Conservation (phyloP, 192 early-diverging fungal species). For the Backusella parvicylindrica region DNA sequence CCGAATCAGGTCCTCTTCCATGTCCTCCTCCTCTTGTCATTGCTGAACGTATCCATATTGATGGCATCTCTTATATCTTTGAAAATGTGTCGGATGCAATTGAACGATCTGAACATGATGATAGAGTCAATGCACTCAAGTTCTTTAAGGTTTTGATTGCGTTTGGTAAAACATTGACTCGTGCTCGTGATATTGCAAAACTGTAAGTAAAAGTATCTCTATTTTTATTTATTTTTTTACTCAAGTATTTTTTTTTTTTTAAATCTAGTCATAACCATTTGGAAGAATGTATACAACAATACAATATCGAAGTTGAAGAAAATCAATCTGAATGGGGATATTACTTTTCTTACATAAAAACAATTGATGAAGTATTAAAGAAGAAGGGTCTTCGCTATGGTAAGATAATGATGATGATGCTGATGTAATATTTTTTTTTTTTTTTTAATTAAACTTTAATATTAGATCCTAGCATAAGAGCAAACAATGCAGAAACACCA, state of each 20-base stretch:
- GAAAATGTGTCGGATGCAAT: conserved; percentile 24
- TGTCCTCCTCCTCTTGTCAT: conserved; percentile 25
- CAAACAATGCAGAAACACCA: conserved; percentile 3
- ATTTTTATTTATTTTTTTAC: neutral
- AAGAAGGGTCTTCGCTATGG: conserved; percentile 39
- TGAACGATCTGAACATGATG: conserved; percentile 9
- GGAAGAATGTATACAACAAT: conserved; percentile 22
- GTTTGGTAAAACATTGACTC: conserved; percentile 33
- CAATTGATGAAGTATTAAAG: conserved; percentile 36
- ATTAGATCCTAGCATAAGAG: conserved; percentile 7
- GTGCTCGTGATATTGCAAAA: conserved; percentile 29
- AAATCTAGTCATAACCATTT: conserved; percentile 34
- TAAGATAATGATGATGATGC: neutral
- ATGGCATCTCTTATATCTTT: conserved; percentile 33
- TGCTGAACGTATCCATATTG: conserved; percentile 36
- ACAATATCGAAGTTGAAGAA: conserved; percentile 15
- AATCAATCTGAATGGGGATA: conserved; percentile 39
- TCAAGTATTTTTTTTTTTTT: neutral
- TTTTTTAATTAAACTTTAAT: neutral
- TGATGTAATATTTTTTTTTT: neutral
- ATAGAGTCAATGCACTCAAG: conserved; percentile 23
- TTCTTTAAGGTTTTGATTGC: conserved; percentile 46
- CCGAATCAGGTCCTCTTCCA: neutral
- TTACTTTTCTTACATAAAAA: conserved; percentile 38
- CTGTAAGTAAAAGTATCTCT: conserved; percentile 35